Base-by-base conservation (phyloP, 2,329 filamentous ascomycete species). In the Fusarium sacchari region DNA sequence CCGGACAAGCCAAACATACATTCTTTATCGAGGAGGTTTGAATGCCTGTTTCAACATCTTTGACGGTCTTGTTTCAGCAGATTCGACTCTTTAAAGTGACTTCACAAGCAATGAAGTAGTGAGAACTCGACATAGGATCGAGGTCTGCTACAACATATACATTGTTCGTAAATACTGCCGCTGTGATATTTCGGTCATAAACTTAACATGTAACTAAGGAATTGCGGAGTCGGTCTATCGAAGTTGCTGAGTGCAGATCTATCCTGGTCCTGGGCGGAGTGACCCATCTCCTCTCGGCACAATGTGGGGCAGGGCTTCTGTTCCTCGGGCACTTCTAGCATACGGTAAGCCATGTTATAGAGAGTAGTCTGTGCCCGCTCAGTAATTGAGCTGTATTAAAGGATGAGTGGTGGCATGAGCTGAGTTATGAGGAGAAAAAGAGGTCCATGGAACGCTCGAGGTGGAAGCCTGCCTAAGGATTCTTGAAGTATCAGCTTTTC, bases 1-100 rank as follows among this genome's bases (percentile, higher is more conserved):
- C 12, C 3, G 9, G 17, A 18, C 22, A 3, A 40, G 20, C 15
- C 7, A 6, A 40, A 15, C 0, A n/a, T 6, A 40, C 12, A 18
- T 1, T 24, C 6, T 18, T 43, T 18, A 24, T 7, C 15, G 15
- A 43, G 10, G 15, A 43, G 10, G 22, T 4, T 43, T 0, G 0
- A 24, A 12, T 12, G 5, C 15, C 10, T 24, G 42, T 13, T 12
- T 9, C 2, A 14, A 40, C 14, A 40, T 8, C 13, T 15, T 40
- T n/a, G 37, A 20, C 7, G 20, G 37, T 12, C 37, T 42, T 7
- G 4, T 24, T 43, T 18, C n/a, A 1, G 40, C n/a, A 43, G 15
- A 24, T 42, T 24, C 5, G 7, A 24, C 40, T 42, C 7, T 10
- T 7, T 6, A 24, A 40, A 7, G 5, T 24, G 7, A 20, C 7